Evolutionary conservation across 1,139 yeast genomes (phyloP).

Genomic region (Kodamaea sp.): DNA sequence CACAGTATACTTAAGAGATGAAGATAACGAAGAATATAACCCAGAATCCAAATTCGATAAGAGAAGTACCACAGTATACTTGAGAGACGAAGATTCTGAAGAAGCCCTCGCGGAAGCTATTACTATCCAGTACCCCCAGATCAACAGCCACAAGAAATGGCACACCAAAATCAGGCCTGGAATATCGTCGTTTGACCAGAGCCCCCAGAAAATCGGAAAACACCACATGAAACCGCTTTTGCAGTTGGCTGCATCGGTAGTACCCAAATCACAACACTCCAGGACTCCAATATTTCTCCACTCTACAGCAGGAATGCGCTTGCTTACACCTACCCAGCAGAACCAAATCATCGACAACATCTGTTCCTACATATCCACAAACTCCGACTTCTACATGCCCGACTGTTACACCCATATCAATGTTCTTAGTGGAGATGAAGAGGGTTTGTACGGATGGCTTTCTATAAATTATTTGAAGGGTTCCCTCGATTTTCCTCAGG

Average conservation of each 20-base stretch:
- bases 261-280: slow-evolving; percentile 67
- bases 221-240: slow-evolving; percentile 60
- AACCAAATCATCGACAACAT: slow-evolving; percentile 49
- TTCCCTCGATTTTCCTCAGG: slow-evolving; percentile 49
- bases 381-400: slow-evolving; percentile 60
- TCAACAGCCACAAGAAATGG: slow-evolving; percentile 52
- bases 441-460: slow-evolving; percentile 84
- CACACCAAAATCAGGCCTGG: slow-evolving; percentile 68
- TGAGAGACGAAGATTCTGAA: neutral
- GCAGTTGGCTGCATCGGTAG: slow-evolving; percentile 53
- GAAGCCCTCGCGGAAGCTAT: too few relatives aligned
- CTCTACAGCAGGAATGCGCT: slow-evolving; percentile 81
- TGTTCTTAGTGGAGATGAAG: slow-evolving; percentile 74
- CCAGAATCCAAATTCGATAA: too few relatives aligned
- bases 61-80: too few relatives aligned
- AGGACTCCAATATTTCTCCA: slow-evolving; percentile 77
- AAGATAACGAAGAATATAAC: neutral
- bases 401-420: slow-evolving; percentile 62
- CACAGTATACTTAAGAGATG: too few relatives aligned
- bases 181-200: slow-evolving; percentile 53
- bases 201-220: slow-evolving; percentile 57
- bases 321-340: slow-evolving; percentile 59
- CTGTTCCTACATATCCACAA: slow-evolving; percentile 53
- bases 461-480: slow-evolving; percentile 71
- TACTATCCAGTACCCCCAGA: slow-evolving; percentile 40